phyloP scores from a whole-genome alignment of 345 rosid genomes.

The Jatropha curcas region DNA sequence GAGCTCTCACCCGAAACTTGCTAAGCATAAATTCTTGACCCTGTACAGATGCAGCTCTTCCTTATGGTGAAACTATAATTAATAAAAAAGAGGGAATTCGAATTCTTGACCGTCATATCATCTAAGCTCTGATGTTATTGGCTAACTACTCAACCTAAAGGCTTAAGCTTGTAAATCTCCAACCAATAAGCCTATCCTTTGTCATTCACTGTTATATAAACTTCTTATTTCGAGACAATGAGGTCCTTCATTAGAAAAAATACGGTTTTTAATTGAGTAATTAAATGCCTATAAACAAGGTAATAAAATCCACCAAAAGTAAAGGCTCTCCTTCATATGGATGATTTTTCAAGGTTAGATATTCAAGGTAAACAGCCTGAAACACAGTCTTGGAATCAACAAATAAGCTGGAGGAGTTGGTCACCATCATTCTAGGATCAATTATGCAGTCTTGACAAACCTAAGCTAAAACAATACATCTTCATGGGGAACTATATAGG shows the following conservation, averaged over 20 bases:
- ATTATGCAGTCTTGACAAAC: neutral
- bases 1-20: too few species aligned
- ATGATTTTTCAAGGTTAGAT: neutral
- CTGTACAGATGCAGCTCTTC: too few species aligned
- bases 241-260: neutral
- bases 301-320: neutral
- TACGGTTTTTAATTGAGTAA: neutral
- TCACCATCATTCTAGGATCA: neutral
- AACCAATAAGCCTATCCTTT: too few species aligned
- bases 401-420: neutral
- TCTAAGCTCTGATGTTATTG: too few species aligned
- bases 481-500: neutral
- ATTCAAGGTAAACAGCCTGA: neutral
- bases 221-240: too few species aligned
- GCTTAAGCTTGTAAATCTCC: too few species aligned
- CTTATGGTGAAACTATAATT: too few species aligned
- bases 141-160: too few species aligned
- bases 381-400: neutral
- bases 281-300: neutral
- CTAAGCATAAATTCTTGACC: too few species aligned
- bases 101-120: too few species aligned
- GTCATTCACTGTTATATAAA: too few species aligned
- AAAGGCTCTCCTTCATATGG: neutral
- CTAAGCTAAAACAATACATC: neutral
- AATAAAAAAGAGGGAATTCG: too few species aligned